phyloP scores from a whole-genome alignment of 2,329 filamentous ascomycete genomes.

The Pseudopithomyces maydicus region DNA sequence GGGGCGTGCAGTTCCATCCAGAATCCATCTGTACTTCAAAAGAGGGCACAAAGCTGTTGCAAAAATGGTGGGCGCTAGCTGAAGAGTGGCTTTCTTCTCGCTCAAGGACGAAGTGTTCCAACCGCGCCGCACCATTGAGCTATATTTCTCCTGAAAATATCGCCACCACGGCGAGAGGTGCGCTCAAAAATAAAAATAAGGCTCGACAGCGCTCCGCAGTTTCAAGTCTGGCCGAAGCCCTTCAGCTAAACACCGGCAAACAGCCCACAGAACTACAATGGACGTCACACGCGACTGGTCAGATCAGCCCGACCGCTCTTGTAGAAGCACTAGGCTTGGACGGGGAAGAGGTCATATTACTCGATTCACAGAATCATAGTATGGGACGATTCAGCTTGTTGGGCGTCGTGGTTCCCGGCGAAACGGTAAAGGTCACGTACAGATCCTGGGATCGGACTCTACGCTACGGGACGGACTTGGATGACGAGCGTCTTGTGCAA shows the following conservation, averaged over 20 bases:
- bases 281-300: neutral
- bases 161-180: neutral
- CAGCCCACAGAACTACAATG: neutral
- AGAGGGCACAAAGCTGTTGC: conserved; percentile 65
- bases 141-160: neutral
- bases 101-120: neutral
- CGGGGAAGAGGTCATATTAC: conserved; percentile 7
- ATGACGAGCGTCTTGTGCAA: neutral
- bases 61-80: conserved; percentile 73
- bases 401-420: conserved; percentile 8
- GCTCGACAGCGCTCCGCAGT: neutral
- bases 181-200: neutral
- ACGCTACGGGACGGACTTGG: conserved; percentile 3
- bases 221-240: neutral
- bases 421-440: conserved; percentile 14
- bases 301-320: conserved; percentile 7
- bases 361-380: conserved; percentile 14
- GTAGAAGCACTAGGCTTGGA: conserved; percentile 9
- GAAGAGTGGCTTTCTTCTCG: conserved; percentile 53
- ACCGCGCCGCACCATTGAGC: neutral
- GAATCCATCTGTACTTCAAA: conserved; percentile 80
- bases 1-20: conserved; percentile 84
- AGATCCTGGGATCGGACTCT: conserved; percentile 9
- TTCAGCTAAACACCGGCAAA: neutral
- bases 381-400: conserved; percentile 13